phyloP scores from a whole-genome alignment of 768 basidiomycete genomes.

The Phallus indusiatus region DNA sequence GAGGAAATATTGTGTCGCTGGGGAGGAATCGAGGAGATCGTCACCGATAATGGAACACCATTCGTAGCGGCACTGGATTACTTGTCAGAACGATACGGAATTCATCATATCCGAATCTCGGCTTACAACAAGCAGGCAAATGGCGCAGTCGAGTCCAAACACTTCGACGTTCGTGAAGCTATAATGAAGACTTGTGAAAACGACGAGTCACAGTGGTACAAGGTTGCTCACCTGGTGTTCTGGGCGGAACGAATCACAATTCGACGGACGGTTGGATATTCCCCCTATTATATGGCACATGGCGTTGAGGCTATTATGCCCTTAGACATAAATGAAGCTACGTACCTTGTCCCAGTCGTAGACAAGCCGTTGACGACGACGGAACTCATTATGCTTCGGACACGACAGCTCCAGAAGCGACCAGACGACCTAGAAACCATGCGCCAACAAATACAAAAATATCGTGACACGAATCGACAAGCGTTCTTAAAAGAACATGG shows the following conservation, averaged over 20 bases:
- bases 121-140: conserved; percentile 12
- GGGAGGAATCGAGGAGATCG: conserved; percentile 6
- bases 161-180: conserved; percentile 2
- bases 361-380: not conserved
- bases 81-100: not conserved
- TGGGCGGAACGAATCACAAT: conserved; percentile 8
- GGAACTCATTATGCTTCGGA: not conserved
- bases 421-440: not conserved
- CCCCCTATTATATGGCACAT: conserved; percentile 1
- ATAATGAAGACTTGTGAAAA: conserved; percentile 5
- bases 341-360: conserved; percentile 2
- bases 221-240: not conserved
- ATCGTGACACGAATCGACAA: too few species aligned
- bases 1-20: conserved; percentile 10
- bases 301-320: not conserved
- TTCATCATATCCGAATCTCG: conserved; percentile 4
- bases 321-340: not conserved
- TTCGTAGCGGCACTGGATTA: not conserved
- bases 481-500: conserved; percentile 2
- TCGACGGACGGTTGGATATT: not conserved
- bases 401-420: not conserved
- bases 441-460: not conserved
- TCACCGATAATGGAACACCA: conserved; percentile 8
- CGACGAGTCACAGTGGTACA: not conserved
- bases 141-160: conserved; percentile 3